Evolutionary conservation across 352 stramenopile genomes (phyloP), one percentile per base, ranked within the genome.

Genomic region (Sclerospora graminicola): DNA sequence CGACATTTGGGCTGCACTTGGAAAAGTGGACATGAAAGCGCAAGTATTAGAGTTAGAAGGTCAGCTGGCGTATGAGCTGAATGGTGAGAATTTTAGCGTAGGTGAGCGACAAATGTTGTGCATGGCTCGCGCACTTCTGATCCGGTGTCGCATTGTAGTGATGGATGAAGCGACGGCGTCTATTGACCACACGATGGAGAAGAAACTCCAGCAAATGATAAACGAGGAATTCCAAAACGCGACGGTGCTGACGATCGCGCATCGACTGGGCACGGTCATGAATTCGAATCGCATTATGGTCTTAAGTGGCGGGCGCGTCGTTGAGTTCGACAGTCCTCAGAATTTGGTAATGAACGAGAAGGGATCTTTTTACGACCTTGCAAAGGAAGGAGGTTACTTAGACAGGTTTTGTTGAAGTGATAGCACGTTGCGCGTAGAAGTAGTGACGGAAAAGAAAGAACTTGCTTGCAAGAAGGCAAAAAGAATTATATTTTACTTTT

Each of bases 231-330:
- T 97, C 60, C 36, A 50, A 7, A 65, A 86, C 21, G 72, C 75
- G 11, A 98, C 91, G 14, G 70, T 96, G 20, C 51, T 98, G 11
- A 97, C 90, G 6, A 96, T 98, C 51, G 91, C 93, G 5, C 90
- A 97, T 63, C 62, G 89, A 15, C 59, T 97, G 10, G 79, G 89
- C 19, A 56, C 48, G 34, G 48, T 50, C 20, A 27, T 50, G 32
- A 24, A 50, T 34, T 42, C 43, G 23, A 39, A 97, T 40, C 62
- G 68, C 16, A 63, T 97, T 14, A 44, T 96, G 20, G 84, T 96
- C 19, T 48, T 97, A 51, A 79, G 89, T 38, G 62, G 88, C 50
- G 87, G 87, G 2, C 46, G 55, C 20, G 72, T 96, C 31, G 69
- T 74, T 2, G 85, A 96, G 51, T 91, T 87, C 43, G 89, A 94